Evolutionary conservation across 106 monocot genomes (phyloP), one percentile per base, ranked within the genome.

Genomic region (Dendrobium huoshanense): DNA sequence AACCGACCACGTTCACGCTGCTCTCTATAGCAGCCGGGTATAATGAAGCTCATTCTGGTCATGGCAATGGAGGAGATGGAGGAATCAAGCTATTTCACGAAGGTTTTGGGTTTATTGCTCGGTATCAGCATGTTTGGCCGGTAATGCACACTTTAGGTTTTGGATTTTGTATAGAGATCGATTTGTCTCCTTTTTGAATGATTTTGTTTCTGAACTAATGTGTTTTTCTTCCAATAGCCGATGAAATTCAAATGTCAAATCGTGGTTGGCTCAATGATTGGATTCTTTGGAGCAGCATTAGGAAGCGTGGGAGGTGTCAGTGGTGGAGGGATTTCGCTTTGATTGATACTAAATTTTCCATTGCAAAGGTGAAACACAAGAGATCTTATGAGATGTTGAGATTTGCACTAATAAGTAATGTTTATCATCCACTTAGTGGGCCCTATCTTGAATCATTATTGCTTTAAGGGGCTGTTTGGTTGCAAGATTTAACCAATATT

Each of bases 281-380:
- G 92, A 41, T 92, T 92, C 84, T 81, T 90, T 1, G 94, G 88
- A 8, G 90, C 94, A 8, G 88, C 92, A 3, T 88, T 95, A 20
- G 92, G 90, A 31, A 95, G 94, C 31, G 89, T 95, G 15, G 94
- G 92, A 20, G 94, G 92, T 2, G 92, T 95, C 40, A 92, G 94
- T 5, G 90, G 92, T 1, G 90, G 88, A 9, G 90, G 92, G 44
- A 90, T 90, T 85, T 95, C 16, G 83, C 95, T 44, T 72, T 95
- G 77, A 88, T 95, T 33, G 92, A 95, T 81, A 87, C 95, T 9
- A 95, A 95, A 70, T 92, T 92, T 20, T 92, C 92, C 0, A 90
- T 90, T 2, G 92, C 95, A 4, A 65, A 92, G 4, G 92, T 92
- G 27, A 92, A 95, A 85, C 90, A 92, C 92, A 82, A 85, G 82